A percentile compares a stretch with the other conserved stretches of the same genome.
phyloP scores from a whole-genome alignment of 1,284 basidiomycete species.

The Grifola frondosa region DNA sequence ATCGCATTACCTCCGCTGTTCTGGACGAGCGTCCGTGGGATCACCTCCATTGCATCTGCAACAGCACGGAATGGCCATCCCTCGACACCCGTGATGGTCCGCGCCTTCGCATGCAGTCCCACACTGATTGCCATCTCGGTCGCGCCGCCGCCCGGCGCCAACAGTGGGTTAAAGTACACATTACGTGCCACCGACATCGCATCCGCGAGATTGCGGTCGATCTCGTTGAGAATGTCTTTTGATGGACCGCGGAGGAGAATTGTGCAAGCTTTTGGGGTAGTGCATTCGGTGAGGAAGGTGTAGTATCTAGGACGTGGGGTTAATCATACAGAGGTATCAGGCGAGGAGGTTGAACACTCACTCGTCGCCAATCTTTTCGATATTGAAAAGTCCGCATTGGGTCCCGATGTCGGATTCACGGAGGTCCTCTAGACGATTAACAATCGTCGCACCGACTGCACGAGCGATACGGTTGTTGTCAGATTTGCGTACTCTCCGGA shows the following conservation, averaged over 20 bases:
- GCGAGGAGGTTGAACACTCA: conserved; percentile 39
- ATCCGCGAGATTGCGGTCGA: conserved; percentile 96
- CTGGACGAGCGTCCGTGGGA: conserved; percentile 93
- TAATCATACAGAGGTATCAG: conserved; percentile 3
- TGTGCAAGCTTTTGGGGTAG: conserved; percentile 95
- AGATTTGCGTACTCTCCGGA: conserved; percentile 94
- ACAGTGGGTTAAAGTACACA: conserved; percentile 91
- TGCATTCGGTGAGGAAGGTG: conserved; percentile 93
- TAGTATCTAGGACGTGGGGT: conserved; percentile 71
- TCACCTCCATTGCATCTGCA: conserved; percentile 96
- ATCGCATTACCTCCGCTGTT: conserved; percentile 97
- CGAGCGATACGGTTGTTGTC: conserved; percentile 99
- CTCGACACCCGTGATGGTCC: conserved; percentile 81
- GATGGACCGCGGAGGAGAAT: conserved; percentile 98
- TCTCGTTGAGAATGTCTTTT: conserved; percentile 98
- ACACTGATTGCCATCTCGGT: conserved; percentile 98
- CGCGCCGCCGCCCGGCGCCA: conserved; percentile 94
- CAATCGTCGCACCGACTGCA: conserved; percentile 93
- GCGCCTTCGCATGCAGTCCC: conserved; percentile 82
- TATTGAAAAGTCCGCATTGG: conserved; percentile 90
- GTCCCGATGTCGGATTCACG: conserved; percentile 92
- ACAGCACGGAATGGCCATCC: conserved; percentile 91
- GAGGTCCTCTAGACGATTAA: conserved; percentile 95
- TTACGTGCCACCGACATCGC: conserved; percentile 98
- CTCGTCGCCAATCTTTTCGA: conserved; percentile 98